These are phyloP conservation scores for Aspergillus melleus DNA, from an alignment of 2,329 filamentous ascomycete genomes.

Conservation along the genomic window DNA sequence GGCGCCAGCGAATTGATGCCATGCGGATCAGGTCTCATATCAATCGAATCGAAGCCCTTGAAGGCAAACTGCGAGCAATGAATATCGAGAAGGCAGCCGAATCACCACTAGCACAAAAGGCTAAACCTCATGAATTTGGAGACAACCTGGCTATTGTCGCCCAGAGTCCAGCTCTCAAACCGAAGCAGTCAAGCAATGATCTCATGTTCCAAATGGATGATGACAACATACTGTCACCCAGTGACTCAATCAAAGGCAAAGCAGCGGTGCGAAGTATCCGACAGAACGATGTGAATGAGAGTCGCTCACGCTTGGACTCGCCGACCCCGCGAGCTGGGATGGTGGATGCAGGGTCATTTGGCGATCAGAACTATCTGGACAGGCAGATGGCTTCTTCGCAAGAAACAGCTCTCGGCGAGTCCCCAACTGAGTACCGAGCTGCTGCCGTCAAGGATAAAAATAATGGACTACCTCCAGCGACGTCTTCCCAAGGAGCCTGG, in stretches of 20 bases:
- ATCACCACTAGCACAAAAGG: conserved; percentile 45
- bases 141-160: conserved; percentile 47
- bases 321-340: conserved; percentile 28
- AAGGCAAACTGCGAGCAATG: conserved; percentile 60
- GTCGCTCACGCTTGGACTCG: conserved; percentile 24
- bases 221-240: conserved; percentile 48
- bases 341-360: conserved; percentile 27
- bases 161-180: conserved; percentile 66
- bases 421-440: conserved; percentile 25
- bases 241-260: conserved; percentile 32
- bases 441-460: conserved; percentile 22
- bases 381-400: conserved; percentile 29
- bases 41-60: conserved; percentile 66
- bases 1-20: conserved; percentile 69
- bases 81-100: conserved; percentile 64
- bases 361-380: conserved; percentile 28
- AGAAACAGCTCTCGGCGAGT: conserved; percentile 20
- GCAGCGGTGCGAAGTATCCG: conserved; percentile 22
- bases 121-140: conserved; percentile 44
- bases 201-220: conserved; percentile 96
- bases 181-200: conserved; percentile 69
- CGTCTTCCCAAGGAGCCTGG: conserved; percentile 51
- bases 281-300: conserved; percentile 17
- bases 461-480: conserved; percentile 25
- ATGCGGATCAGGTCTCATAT: conserved; percentile 68